Base-by-base conservation (phyloP, 2,329 filamentous ascomycete genomes). In the Xylaria sp. region DNA sequence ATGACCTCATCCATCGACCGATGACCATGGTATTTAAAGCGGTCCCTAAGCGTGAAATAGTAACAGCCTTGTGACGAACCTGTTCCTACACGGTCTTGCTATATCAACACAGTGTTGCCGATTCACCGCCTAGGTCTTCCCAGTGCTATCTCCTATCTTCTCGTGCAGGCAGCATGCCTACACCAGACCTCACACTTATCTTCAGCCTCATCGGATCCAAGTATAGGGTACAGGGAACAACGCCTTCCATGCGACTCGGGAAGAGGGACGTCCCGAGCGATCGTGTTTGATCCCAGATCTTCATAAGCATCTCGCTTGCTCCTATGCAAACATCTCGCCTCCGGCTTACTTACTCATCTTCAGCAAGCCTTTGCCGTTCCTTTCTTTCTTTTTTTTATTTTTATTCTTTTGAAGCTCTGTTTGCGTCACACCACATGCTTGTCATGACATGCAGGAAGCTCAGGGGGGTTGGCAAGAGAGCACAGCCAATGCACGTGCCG, bases 371-470 rank as follows among this genome's bases (percentile, higher is more conserved):
- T 27, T 25, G 20, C n/a, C 7, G 20, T 25, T 49, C 7, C 13
- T 50, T 17, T 50, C 27, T n/a, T 49, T 6, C 27, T 13, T 15
- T 15, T 27, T 22, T 22, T 45, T 22, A 11, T 22, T 25, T 22
- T 27, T 17, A 3, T 49, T 29, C 2, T 29, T 29, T 15, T 9
- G 9, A 22, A 13, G 2, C 17, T 17, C 6, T 55, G 13, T 54
- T n/a, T 66, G 33, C n/a, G 45, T 54, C 54, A n/a, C 64, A 62
- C 53, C 31, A 36, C 31, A 54, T 63, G 27, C n/a, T 53, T 36
- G 36, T 42, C 33, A 53, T 58, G 39, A 31, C 58, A 62, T 62
- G 56, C 56, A 55, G 42, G 31, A 22, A 36, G 44, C 29, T 20
- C 22, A 51, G 36, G 39, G 36, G 39, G 42, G 27, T 38, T 33